These are phyloP conservation scores for Oldenlandia corymbosa DNA, from an alignment of 257 asterid species.

Conservation along the genomic window DNA sequence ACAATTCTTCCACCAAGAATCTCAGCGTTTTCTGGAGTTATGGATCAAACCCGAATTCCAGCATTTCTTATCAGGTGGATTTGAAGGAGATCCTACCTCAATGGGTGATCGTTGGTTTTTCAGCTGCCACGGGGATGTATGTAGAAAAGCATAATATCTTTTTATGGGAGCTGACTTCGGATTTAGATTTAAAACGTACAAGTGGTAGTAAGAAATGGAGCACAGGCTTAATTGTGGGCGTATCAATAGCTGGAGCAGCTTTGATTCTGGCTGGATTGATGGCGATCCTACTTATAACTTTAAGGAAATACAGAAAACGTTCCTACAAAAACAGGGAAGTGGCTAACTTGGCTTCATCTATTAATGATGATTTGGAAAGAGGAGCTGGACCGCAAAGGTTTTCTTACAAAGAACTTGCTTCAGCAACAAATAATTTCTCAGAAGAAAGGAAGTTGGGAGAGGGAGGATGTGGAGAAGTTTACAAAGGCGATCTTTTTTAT, in stretches of 20 bases:
- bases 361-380: constrained; percentile 35
- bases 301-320: constrained; percentile 15
- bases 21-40: constrained; percentile 35
- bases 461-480: constrained; percentile 39
- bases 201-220: not conserved
- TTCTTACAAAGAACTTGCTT: constrained; percentile 24
- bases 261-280: constrained; percentile 16
- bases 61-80: constrained; percentile 22
- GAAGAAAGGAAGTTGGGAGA: constrained; percentile 30
- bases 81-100: constrained; percentile 26
- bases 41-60: constrained; percentile 15
- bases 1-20: constrained; percentile 23
- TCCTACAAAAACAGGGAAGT: constrained; percentile 5
- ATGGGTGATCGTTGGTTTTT: constrained; percentile 28
- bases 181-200: constrained; percentile 11
- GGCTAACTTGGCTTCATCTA: constrained; percentile 18
- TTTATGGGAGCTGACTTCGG: constrained; percentile 31
- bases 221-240: constrained; percentile 20
- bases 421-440: constrained; percentile 34
- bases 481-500: constrained; percentile 27
- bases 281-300: not conserved
- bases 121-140: constrained; percentile 30
- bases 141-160: constrained; percentile 19
- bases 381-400: constrained; percentile 40
- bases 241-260: constrained; percentile 11